Percentiles rank a stretch among this genome's conserved stretches.
Conservation (phyloP, 192 early-diverging fungal species). For the Martensiomyces pterosporus region DNA sequence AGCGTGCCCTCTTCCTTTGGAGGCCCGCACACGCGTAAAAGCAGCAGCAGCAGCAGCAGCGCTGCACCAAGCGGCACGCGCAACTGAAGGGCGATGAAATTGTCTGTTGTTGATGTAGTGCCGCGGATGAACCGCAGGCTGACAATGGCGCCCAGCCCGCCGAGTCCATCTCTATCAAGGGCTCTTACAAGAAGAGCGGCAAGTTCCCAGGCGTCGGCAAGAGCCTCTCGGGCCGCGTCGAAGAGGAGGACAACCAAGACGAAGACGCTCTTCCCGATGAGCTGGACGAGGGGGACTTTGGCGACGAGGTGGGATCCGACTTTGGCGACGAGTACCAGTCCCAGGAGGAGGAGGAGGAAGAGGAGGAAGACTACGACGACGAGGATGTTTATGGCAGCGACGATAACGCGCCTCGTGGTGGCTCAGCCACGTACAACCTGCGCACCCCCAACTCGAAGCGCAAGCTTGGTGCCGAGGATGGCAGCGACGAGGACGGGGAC, state of each 20-base stretch:
- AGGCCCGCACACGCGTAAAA: too few species aligned
- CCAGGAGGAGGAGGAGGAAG: conserved; percentile 14
- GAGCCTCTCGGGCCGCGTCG: not conserved
- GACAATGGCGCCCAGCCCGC: not conserved
- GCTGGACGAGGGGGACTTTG: not conserved
- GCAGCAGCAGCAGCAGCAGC: too few species aligned
- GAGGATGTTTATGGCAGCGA: conserved; percentile 17
- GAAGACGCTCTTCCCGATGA: conserved; percentile 2
- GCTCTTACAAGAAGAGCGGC: not conserved
- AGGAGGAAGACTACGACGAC: conserved; percentile 17
- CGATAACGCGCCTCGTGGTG: conserved; percentile 17
- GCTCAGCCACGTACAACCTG: conserved; percentile 36
- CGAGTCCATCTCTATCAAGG: not conserved
- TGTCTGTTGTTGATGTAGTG: too few species aligned
- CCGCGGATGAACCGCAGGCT: too few species aligned
- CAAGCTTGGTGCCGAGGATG: conserved; percentile 8
- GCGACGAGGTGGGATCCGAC: conserved; percentile 12
- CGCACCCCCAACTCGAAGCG: conserved; percentile 31
- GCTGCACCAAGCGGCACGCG: too few species aligned
- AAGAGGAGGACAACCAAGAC: conserved; percentile 3
- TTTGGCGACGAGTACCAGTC: conserved; percentile 22
- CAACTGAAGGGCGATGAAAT: too few species aligned
- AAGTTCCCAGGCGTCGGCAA: not conserved
- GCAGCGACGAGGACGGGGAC: conserved; percentile 15
- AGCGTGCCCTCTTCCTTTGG: too few species aligned